A percentile compares a stretch with the other conserved stretches of the same genome.
Conservation (phyloP, 169 alveolate genomes). For the Eimeria brunetti region DNA sequence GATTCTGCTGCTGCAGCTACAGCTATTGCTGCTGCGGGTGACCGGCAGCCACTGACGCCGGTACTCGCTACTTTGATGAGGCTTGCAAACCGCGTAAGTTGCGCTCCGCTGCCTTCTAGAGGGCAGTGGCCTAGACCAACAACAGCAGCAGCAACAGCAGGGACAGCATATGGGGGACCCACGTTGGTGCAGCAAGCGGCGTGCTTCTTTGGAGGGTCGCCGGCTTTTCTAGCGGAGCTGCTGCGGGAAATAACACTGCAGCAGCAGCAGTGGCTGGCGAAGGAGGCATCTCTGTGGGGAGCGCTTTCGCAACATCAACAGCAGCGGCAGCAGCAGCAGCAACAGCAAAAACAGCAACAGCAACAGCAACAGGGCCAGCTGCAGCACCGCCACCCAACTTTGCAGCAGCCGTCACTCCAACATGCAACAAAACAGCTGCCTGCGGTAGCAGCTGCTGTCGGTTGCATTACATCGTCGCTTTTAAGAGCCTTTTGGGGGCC, state of each 20-base stretch:
- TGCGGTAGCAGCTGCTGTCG: conserved; percentile 46
- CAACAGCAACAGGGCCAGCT: not conserved
- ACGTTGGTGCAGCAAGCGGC: conserved; percentile 41
- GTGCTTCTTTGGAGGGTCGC: conserved; percentile 42
- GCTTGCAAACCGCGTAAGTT: conserved; percentile 22
- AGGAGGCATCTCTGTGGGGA: conserved; percentile 28
- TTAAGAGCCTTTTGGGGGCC: conserved; percentile 16
- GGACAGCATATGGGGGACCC: conserved; percentile 14
- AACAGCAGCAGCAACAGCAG: conserved; percentile 4
- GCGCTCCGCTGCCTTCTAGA: not conserved
- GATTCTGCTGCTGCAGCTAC: not conserved
- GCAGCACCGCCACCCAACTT: not conserved
- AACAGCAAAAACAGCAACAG: not conserved
- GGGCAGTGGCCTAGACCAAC: not conserved
- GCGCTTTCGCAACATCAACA: conserved; percentile 14
- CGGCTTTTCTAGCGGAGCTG: conserved; percentile 18
- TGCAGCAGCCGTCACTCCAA: conserved; percentile 2
- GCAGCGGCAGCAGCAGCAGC: conserved; percentile 36
- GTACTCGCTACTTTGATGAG: not conserved
- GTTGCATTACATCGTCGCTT: conserved; percentile 37
- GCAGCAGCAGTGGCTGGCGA: conserved; percentile 40
- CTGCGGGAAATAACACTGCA: conserved; percentile 30
- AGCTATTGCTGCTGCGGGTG: conserved; percentile 5
- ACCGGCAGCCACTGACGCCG: conserved; percentile 6
- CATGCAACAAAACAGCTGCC: conserved; percentile 1